Evolutionary conservation across 345 rosid species (phyloP).

Genomic region (Geranium rotundifolium): DNA sequence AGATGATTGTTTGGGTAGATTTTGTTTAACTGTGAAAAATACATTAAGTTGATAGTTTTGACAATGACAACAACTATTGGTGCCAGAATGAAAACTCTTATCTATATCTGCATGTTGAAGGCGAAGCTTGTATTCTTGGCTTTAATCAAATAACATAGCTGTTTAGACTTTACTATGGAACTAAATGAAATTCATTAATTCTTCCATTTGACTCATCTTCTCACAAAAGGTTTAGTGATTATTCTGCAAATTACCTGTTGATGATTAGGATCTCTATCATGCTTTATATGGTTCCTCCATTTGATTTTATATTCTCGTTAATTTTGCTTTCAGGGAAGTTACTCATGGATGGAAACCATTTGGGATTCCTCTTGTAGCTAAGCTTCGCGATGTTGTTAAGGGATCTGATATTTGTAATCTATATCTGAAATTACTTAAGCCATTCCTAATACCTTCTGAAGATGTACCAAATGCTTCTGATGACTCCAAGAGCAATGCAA

Average conservation of each 20-base stretch:
- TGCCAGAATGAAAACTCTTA: neutral
- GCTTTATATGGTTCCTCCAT: neutral
- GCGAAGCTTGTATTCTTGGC: neutral
- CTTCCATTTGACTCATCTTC: neutral
- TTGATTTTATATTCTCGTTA: constrained; percentile 5
- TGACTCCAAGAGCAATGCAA: constrained; percentile 15
- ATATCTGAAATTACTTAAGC: constrained; percentile 50
- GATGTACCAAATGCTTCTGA: constrained; percentile 11
- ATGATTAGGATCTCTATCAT: no score
- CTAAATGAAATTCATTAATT: neutral
- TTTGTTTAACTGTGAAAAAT: no score
- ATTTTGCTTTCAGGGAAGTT: constrained; percentile 43
- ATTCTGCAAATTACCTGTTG: no score
- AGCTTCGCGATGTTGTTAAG: constrained; percentile 31
- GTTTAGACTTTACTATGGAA: neutral
- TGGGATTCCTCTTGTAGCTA: constrained; percentile 82
- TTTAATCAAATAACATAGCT: neutral
- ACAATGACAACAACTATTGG: neutral
- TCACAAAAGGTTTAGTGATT: neutral
- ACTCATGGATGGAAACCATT: constrained; percentile 47
- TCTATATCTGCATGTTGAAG: neutral
- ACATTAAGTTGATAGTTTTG: neutral
- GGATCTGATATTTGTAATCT: constrained; percentile 51
- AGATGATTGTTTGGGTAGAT: no score
- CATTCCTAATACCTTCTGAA: constrained; percentile 39